These are phyloP conservation scores for Alternaria arbusti DNA, from an alignment of 2,329 filamentous ascomycete species.

Conservation along the genomic window DNA sequence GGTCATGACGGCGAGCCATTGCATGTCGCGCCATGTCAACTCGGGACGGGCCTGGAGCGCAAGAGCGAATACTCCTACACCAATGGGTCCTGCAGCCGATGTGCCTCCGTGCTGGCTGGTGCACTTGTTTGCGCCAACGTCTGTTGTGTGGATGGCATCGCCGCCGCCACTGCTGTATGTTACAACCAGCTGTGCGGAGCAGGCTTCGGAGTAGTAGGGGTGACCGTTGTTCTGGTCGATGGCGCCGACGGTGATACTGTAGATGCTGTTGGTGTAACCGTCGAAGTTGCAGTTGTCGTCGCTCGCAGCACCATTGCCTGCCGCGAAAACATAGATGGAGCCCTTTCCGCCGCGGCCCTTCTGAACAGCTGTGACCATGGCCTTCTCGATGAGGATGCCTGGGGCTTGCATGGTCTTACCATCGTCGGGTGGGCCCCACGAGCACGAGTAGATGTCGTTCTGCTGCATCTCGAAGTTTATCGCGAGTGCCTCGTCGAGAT, in stretches of 20 bases:
- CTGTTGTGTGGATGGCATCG: slow-evolving; percentile 94
- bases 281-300: slow-evolving; percentile 99
- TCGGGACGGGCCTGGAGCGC: slow-evolving; percentile 85
- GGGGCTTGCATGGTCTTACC: slow-evolving; percentile 93
- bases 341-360: slow-evolving; percentile 83
- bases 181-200: slow-evolving; percentile 92
- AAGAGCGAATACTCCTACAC: slow-evolving; percentile 89
- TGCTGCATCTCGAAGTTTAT: slow-evolving; percentile 91
- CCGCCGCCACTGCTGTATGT: slow-evolving; percentile 92
- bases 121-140: slow-evolving; percentile 84
- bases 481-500: slow-evolving; percentile 88
- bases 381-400: slow-evolving; percentile 82
- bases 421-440: slow-evolving; percentile 96
- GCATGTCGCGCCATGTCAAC: slow-evolving; percentile 90
- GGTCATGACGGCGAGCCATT: slow-evolving; percentile 86
- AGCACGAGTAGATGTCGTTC: slow-evolving; percentile 98
- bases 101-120: slow-evolving; percentile 88
- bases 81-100: slow-evolving; percentile 91
- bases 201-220: slow-evolving; percentile 95
- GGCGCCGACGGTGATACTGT: slow-evolving; percentile 95
- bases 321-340: slow-evolving; percentile 95
- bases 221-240: slow-evolving; percentile 87
- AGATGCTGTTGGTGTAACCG: slow-evolving; percentile 99
- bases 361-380: slow-evolving; percentile 91
- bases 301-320: slow-evolving; percentile 84